Base-by-base conservation (phyloP, 2,329 filamentous ascomycete species). In the Cladophialophora bantiana region DNA sequence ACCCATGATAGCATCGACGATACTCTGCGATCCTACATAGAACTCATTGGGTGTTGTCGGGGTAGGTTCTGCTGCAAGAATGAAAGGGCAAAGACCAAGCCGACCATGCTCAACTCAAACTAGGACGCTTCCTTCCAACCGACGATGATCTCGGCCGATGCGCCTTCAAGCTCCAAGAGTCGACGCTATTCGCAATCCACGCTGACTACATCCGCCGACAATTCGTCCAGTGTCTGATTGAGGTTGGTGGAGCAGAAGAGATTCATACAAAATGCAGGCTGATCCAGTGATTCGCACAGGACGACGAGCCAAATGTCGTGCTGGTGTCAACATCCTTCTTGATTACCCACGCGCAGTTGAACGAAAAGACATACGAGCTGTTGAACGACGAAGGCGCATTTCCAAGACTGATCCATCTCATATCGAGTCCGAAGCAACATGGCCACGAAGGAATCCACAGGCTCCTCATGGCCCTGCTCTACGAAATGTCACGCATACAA, bases 401-500 rank as follows among this genome's bases (percentile, higher is more conserved):
- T 77, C 84, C 89, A 40, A 87, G 94, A 36, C 82, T 99, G 52
- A 82, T 98, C 36, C 92, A 96, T 70, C 82, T 99, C 71, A 89
- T 98, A 73, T 86, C 89, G 74, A 84, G 82, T 52, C 85, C 86
- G 68, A 85, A 84, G 59, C 78, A 80, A 70, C 85, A 89, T 45
- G 83, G 88, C 54, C 90, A 94, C 75, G 84, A 87, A 31, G 85
- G 87, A 60, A 83, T 98, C 68, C 92, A 97, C 79, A 88, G 90
- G 40, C 81, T 95, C 68, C 83, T 98, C 60, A 84, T 99, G 74
- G 91, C 97, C 78, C 82, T 99, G 64, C 85, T 97, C 76, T 99
- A 97, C 79, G 95, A 98, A 82, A 97, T 97, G 91, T 94, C 93
- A 53, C 87, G 96, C 68, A 93, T 98, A 77, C 93, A 98, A 78